Evolutionary conservation across 441 rosid species (phyloP).

Genomic region (Brassica hybrid): DNA sequence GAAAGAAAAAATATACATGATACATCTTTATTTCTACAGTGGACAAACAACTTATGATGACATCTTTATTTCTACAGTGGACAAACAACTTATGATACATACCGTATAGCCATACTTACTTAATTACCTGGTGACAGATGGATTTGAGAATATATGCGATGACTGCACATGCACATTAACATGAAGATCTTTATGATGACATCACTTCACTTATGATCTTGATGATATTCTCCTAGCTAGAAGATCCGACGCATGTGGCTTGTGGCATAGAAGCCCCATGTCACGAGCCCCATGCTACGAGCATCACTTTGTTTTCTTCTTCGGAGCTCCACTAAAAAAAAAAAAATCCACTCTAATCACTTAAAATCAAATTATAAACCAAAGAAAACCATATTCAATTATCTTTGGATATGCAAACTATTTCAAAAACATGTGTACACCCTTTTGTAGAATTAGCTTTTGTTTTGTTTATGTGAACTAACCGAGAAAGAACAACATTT

Average conservation of each 20-base stretch:
- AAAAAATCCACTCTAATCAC: conserved; percentile 20
- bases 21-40: conserved; percentile 8
- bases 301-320: conserved; percentile 22
- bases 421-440: conserved; percentile 1
- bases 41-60: conserved; percentile 2
- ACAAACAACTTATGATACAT: conserved; percentile 21
- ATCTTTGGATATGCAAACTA: conserved; percentile 9
- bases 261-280: conserved; percentile 35
- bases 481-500: conserved; percentile 5
- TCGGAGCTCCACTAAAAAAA: background rate
- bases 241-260: conserved; percentile 42
- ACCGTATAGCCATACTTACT: conserved; percentile 19
- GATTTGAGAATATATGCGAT: conserved; percentile 29
- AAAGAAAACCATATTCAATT: background rate
- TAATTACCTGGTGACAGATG: conserved; percentile 39
- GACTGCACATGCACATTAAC: conserved; percentile 35
- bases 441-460: conserved; percentile 6
- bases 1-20: background rate
- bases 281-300: conserved; percentile 42
- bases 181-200: conserved; percentile 36
- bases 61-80: conserved; percentile 19
- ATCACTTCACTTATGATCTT: conserved; percentile 37
- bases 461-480: conserved; percentile 10
- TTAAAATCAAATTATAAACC: background rate
- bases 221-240: conserved; percentile 40